Base-by-base conservation (phyloP, 306 rosid genomes). In the Glycine tomentella region DNA sequence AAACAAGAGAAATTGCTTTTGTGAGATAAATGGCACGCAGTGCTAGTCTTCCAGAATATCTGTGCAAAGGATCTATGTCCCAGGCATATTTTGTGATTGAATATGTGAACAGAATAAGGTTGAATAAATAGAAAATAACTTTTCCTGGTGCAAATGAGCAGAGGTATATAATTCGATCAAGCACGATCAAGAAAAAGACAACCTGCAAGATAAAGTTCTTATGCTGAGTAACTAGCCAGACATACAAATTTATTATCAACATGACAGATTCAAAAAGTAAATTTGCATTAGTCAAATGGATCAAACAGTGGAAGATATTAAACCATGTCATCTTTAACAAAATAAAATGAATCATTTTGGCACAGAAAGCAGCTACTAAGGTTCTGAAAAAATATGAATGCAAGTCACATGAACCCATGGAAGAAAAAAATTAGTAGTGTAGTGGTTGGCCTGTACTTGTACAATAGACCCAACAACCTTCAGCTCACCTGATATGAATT, bases 151-250 rank as follows among this genome's bases (percentile, higher is more conserved):
- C 93, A 79, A 89, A 92, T 62, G 98, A 94, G 58, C 97, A 92
- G 89, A 94, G 97, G 85, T 94, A 94, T 76, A 94, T 90, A 51
- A 93, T 71, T 63, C 98, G 98, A 87, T 94, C 97, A 34, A 94
- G 92, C 87, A 94, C 97, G 50, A 94, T 92, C 89, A 94, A 86
- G 95, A 91, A 94, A 84, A 94, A 92, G 88, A 94, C 87, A 76
- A 85, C 85, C 98, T 94, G 97, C 92, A 88, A 50, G 74, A 61
- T 31, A 61, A 74, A 81, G 51, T 34, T 45, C 42, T 55, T 77
- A 72, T 6, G 46, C 69, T 81, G 50, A 85, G 77, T 63, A 81
- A 55, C 59, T 36, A 55, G 50, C 45, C 40, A 48, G 67, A 84
- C 10, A 68, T 44, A 71, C 31, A 56, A 46, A 51, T 80, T 69